A percentile compares a stretch with the other conserved stretches of the same genome.
Evolutionary conservation across 495 filamentous ascomycete species (phyloP).

Genomic region (Penicillium pulvis): DNA sequence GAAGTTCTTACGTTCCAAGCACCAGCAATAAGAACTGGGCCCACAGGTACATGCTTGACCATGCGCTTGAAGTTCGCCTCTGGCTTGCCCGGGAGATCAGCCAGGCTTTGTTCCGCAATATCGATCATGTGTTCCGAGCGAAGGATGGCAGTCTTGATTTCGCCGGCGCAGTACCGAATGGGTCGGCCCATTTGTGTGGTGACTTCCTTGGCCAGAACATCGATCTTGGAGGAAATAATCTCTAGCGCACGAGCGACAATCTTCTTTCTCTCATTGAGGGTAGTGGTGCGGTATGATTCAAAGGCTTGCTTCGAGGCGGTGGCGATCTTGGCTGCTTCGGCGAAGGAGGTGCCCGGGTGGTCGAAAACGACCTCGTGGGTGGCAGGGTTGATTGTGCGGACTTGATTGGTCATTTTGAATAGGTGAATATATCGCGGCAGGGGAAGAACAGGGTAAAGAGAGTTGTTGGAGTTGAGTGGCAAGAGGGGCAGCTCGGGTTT

Average conservation of each 20-base stretch:
- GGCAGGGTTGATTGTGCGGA: slow-evolving; percentile 87
- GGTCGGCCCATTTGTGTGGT: slow-evolving; percentile 95
- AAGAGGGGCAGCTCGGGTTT: slow-evolving; percentile 18
- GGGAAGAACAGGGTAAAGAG: neutral
- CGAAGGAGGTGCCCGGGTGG: slow-evolving; percentile 70
- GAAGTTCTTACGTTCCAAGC: slow-evolving; percentile 82
- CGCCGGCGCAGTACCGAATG: slow-evolving; percentile 79
- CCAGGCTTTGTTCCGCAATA: slow-evolving; percentile 69
- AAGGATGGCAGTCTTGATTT: slow-evolving; percentile 81
- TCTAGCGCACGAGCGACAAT: slow-evolving; percentile 79
- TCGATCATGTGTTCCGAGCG: slow-evolving; percentile 82
- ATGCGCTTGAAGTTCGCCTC: slow-evolving; percentile 86
- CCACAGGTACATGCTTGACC: slow-evolving; percentile 83
- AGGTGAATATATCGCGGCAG: neutral
- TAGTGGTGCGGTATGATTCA: slow-evolving; percentile 62
- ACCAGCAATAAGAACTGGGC: slow-evolving; percentile 81
- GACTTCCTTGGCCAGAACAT: slow-evolving; percentile 79
- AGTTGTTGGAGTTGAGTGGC: neutral
- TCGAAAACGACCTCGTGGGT: slow-evolving; percentile 81
- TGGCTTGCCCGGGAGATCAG: slow-evolving; percentile 68
- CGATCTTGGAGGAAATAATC: slow-evolving; percentile 64
- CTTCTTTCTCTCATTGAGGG: slow-evolving; percentile 68
- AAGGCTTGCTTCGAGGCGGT: slow-evolving; percentile 71
- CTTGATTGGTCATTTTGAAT: slow-evolving; percentile 72
- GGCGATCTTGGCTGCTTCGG: slow-evolving; percentile 68